Percentiles rank a stretch among this genome's conserved stretches.
phyloP scores from a whole-genome alignment of 2,329 filamentous ascomycete genomes.

The Drechslerella dactyloides region DNA sequence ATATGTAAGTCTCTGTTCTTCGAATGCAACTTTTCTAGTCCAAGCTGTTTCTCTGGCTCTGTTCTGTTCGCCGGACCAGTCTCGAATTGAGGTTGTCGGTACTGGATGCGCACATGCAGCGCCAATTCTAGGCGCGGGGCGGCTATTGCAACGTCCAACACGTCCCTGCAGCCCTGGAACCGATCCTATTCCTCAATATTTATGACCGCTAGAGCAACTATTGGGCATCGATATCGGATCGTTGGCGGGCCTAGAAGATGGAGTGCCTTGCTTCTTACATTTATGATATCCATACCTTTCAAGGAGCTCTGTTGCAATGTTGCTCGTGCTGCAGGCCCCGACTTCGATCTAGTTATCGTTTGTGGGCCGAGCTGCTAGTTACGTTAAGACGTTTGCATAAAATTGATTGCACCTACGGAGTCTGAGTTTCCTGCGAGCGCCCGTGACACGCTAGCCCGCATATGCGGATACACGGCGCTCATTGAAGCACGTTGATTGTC shows the following conservation, averaged over 20 bases:
- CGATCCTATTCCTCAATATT: neutral
- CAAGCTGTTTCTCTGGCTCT: too few relatives aligned
- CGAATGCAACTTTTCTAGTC: constrained; percentile 16
- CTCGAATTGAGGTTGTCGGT: too few relatives aligned
- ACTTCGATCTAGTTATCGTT: too few relatives aligned
- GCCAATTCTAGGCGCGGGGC: constrained; percentile 10
- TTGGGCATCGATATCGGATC: too few relatives aligned
- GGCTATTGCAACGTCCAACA: constrained; percentile 42
- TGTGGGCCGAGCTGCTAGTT: too few relatives aligned
- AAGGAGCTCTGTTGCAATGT: too few relatives aligned
- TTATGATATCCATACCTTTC: too few relatives aligned
- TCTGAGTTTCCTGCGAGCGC: neutral
- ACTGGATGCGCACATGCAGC: neutral
- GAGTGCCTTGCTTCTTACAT: too few relatives aligned
- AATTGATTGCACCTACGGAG: too few relatives aligned
- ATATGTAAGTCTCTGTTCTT: neutral
- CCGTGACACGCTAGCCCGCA: neutral
- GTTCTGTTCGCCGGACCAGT: neutral
- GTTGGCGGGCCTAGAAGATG: too few relatives aligned
- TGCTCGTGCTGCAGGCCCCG: too few relatives aligned
- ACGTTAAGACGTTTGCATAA: too few relatives aligned
- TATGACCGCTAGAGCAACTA: neutral
- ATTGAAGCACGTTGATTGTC: neutral
- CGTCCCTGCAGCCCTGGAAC: neutral
- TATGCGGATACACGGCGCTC: neutral